Base-by-base conservation (phyloP, 495 filamentous ascomycete species). In the Penicillium turbatum region DNA sequence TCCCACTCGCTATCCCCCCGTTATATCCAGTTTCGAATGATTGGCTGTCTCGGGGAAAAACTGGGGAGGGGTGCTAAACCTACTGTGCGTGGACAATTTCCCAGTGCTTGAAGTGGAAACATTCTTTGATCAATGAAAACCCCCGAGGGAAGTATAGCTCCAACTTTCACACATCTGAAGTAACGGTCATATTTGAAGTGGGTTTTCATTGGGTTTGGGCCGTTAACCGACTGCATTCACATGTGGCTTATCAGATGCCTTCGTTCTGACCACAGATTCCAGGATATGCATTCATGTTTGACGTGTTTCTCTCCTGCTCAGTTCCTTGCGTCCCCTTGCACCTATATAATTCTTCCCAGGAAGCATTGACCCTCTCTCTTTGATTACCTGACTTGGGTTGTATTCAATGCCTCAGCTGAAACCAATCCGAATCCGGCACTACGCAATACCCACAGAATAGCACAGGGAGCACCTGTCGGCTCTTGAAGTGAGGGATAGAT, bases 161-260 rank as follows among this genome's bases (percentile, higher is more conserved):
- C 27, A 38, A 32, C 38, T 27, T 32, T 16, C n/a, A n/a, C n/a
- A 43, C 30, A 17, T 6, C 17, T 5, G 21, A 12, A 32, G 38
- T 54, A 24, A 24, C 21, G 21, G 2, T n/a, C n/a, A n/a, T 24
- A 24, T 24, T 24, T 4, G 21, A 4, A 24, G 21, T 24, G 21
- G 21, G 21, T 24, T 24, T 24, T n/a, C n/a, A n/a, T n/a, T n/a
- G n/a, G 45, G 34, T 6, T 8, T 19, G 19, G n/a, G 43, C 17
- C 37, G 11, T 54, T 59, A 32, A 50, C 48, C 6, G 21, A 21
- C 49, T 50, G 51, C 38, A 46, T 51, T 43, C 41, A 46, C 53
- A 53, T 54, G 57, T 54, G 37, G 46, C 37, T 53, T 24, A 57
- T 63, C 62, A 57, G 59, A 65, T 65, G 37, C 50, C 43, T 61